Conservation (phyloP, 257 asterid species). For the Gynochthodes officinalis region DNA sequence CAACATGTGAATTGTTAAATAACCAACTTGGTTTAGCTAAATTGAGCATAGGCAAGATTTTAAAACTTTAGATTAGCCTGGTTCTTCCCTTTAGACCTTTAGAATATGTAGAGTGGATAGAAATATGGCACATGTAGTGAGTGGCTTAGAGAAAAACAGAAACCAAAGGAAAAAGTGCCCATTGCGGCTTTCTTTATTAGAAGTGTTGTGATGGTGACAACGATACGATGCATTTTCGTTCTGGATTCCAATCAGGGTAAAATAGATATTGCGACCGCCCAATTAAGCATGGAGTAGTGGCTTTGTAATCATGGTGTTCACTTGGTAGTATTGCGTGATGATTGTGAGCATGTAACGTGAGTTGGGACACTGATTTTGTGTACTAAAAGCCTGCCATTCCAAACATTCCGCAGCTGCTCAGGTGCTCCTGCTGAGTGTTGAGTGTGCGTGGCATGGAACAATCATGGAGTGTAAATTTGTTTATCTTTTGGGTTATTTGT, state of each 20-base stretch:
- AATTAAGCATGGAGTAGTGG: background rate
- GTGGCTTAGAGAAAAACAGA: too few species aligned
- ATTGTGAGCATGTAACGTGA: conserved; percentile 20
- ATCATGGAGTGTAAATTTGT: conserved; percentile 11
- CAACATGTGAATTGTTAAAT: too few species aligned
- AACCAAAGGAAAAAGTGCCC: too few species aligned
- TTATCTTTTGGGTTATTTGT: background rate
- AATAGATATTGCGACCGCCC: background rate
- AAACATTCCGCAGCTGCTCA: background rate
- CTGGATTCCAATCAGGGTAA: background rate
- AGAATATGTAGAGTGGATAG: too few species aligned
- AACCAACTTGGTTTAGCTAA: too few species aligned
- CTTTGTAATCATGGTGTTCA: conserved; percentile 11
- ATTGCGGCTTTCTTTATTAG: too few species aligned
- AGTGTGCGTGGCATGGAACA: conserved; percentile 10
- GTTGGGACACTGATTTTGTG: conserved; percentile 24
- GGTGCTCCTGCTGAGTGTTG: background rate
- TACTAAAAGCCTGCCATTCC: conserved; percentile 21
- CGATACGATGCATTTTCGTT: conserved; percentile 1
- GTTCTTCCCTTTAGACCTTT: too few species aligned
- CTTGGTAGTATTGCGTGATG: conserved; percentile 3
- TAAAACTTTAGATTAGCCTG: too few species aligned
- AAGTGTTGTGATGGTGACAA: too few species aligned
- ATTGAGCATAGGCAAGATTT: too few species aligned
- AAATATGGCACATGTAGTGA: too few species aligned